Conservation (phyloP, 2,329 filamentous ascomycete species). For the Penicillium sp. region DNA sequence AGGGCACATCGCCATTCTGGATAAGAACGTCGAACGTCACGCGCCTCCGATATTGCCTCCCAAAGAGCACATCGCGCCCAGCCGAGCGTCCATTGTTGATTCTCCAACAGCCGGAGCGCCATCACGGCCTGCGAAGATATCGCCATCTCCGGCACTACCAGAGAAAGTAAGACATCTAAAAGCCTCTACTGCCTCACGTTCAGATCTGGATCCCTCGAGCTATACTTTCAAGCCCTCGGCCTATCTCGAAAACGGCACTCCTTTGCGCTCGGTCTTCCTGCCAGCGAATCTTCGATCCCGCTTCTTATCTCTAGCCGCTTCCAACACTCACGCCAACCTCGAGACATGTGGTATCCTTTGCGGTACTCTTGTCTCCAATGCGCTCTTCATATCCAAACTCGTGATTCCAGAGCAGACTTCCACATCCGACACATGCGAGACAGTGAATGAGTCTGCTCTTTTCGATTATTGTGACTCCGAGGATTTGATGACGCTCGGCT, state of each 20-base stretch:
- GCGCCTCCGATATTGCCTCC: constrained; percentile 42
- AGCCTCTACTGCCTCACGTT: constrained; percentile 13
- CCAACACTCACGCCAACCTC: constrained; percentile 77
- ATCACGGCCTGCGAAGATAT: constrained; percentile 27
- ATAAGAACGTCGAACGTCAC: constrained; percentile 20
- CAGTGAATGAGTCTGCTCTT: constrained; percentile 76
- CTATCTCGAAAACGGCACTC: constrained; percentile 84
- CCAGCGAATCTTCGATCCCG: constrained; percentile 69
- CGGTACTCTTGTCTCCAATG: constrained; percentile 86
- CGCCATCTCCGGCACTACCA: constrained; percentile 26
- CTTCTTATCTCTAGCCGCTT: constrained; percentile 71
- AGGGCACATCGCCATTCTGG: constrained; percentile 17
- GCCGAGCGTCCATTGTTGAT: constrained; percentile 18
- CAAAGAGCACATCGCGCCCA: constrained; percentile 30
- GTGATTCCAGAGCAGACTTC: constrained; percentile 88
- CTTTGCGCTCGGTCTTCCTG: constrained; percentile 83
- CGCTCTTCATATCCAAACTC: constrained; percentile 83
- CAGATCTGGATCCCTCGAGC: constrained; percentile 48
- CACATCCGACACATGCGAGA: constrained; percentile 93
- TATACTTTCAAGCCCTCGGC: constrained; percentile 82
- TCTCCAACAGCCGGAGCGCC: constrained; percentile 9
- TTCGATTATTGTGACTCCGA: constrained; percentile 87
- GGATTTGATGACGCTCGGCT: constrained; percentile 82
- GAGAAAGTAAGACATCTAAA: constrained; percentile 25
- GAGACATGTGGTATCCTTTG: constrained; percentile 96